Evolutionary conservation across 768 basidiomycete species (phyloP), one percentile per base, ranked within the genome.

Genomic region (Lactarius pseudohatsudake): DNA sequence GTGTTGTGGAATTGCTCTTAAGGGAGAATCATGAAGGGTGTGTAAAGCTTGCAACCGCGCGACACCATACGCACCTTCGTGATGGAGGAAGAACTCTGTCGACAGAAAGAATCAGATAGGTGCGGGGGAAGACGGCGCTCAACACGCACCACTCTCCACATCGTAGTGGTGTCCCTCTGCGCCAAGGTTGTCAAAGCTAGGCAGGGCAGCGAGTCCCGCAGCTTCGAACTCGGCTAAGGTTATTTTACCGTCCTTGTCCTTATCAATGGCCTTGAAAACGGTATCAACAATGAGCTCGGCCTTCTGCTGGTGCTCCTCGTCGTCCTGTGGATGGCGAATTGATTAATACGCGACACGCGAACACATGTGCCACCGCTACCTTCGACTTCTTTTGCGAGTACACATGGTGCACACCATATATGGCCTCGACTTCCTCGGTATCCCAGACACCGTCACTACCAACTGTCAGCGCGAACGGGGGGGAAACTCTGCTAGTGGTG

Each of bases 121-220:
- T 43, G 53, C 18, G 20, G 34, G 47, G 32, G 40, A 28, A 61
- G 22, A 34, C 16, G 32, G 10, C 55, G 16, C 60, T 45, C 20
- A n/a, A 22, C 18, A 78, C 89, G 71, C 72, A 92, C 91, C 91
- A 77, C 92, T 93, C 77, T 94, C 92, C 50, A 90, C 84, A 74
- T 94, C 94, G 72, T 96, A 96, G 74, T 96, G 94, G 74, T 96
- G 94, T 13, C 94, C 94, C 74, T 96, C 90, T 9, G 91, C 92
- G 62, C 94, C 94, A 50, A 95, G 80, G 15, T 84, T 80, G 40
- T 91, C 89, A 72, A 95, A 96, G 72, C 86, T 92, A 8, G 94
- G 94, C 68, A 96, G 77, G 4, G 88, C 91, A 16, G 84, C 83
- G 63, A 92, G 77, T 7, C 93, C 93, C 28, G 87, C 86, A 13